Evolutionary conservation across 108 stramenopile species (phyloP).

Genomic region (Skeletonema tropicum): DNA sequence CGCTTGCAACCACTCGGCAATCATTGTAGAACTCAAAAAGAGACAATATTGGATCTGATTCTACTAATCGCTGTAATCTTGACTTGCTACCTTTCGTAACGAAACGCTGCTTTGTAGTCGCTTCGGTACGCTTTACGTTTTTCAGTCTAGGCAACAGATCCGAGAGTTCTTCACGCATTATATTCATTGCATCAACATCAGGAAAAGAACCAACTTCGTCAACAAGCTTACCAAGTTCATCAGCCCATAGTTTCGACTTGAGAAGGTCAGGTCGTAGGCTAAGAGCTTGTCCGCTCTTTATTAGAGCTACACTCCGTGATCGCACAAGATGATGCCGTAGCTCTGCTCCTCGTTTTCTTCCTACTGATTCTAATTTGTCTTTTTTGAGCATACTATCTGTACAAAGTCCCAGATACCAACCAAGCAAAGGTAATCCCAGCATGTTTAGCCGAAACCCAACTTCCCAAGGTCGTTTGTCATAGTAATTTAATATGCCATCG

Average conservation of each 20-base stretch:
- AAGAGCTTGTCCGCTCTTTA: slow-evolving; percentile 86
- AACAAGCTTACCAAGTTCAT: slow-evolving; percentile 83
- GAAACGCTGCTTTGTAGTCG: slow-evolving; percentile 8
- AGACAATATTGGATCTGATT: slow-evolving; percentile 69
- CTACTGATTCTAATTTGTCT: slow-evolving; percentile 51
- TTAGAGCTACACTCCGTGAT: slow-evolving; percentile 74
- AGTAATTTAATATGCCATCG: slow-evolving; percentile 62
- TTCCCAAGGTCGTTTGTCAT: slow-evolving; percentile 75
- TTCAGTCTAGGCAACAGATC: slow-evolving; percentile 57
- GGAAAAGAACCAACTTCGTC: slow-evolving; percentile 86
- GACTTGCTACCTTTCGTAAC: slow-evolving; percentile 23
- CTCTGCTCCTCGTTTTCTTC: slow-evolving; percentile 75
- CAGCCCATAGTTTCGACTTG: slow-evolving; percentile 77
- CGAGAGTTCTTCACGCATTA: slow-evolving; percentile 70
- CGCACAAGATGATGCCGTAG: slow-evolving; percentile 66
- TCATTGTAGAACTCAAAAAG: slow-evolving; percentile 86
- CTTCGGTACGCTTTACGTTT: slow-evolving; percentile 31
- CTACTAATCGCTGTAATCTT: slow-evolving; percentile 57
- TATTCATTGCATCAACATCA: slow-evolving; percentile 81
- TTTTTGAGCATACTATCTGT: slow-evolving; percentile 65
- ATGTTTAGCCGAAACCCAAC: slow-evolving; percentile 79
- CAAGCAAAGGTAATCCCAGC: slow-evolving; percentile 74
- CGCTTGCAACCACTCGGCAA: slow-evolving; percentile 48
- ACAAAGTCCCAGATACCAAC: slow-evolving; percentile 80
- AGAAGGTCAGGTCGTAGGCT: slow-evolving; percentile 83